Base-by-base conservation (phyloP, 192 early-diverging fungal genomes). In the Phlyctochytrium bullatum region DNA sequence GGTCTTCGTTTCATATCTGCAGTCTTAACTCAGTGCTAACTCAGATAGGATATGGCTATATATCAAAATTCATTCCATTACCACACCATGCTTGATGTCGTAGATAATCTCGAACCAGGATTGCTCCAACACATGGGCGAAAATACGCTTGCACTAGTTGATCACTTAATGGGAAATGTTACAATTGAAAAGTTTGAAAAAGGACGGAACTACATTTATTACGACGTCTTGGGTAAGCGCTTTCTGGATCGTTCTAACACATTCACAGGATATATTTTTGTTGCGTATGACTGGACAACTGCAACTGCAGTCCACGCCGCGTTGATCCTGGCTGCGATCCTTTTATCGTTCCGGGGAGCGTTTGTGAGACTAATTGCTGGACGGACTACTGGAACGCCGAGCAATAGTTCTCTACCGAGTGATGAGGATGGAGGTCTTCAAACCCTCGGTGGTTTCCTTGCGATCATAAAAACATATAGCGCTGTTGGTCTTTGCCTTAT, bases 91-190 rank as follows among this genome's bases (percentile, higher is more conserved):
- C 67, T 87, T 56, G 90, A 91, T 64, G 64, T 77, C 2, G 77
- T 79, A 25, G 75, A 82, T 33, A 71, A 81, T 52, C 75, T 88
- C 28, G 72, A 84, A 32, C 65, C 66, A 28, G 90, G 90, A 4
- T 66, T 88, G 1, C 69, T 90, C 33, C 90, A 92, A 61, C 88
- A 90, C 75, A 68, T 90, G 40, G 90, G 90, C 0, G 85, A 90
- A 34, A 92, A 92, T 67, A 76, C 83, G 0, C 34, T 86, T 17
- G 82, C 81, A 3, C 69, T 91, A 23, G 61, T 78, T 10, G 54
- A 74, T 2, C 79, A 89, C 67, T 60, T 88, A 36, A 72, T 79
- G 23, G 71, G 68, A 30, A 75, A 86, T 30, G 72, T 79, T 2
- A 73, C 84, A 16, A 65, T 88, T 28, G 36, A 52, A 0, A 64